Percentiles rank a stretch among this genome's conserved stretches.
Evolutionary conservation across 352 stramenopile genomes (phyloP).

Genomic region (Aphanomyces euteiches): DNA sequence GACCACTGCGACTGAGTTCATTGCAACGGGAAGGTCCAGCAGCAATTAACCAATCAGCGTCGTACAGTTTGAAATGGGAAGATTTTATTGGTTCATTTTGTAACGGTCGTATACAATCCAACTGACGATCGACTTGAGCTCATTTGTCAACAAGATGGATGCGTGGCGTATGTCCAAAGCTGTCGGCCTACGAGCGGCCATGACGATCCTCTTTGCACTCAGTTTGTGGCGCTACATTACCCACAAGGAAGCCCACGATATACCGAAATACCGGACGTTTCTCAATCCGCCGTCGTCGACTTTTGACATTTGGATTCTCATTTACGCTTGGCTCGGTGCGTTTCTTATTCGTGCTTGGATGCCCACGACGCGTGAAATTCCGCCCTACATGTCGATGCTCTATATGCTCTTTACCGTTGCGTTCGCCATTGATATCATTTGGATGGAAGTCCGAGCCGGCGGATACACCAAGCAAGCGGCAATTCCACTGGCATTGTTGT

Average conservation of each 20-base stretch:
- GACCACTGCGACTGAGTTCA: no score
- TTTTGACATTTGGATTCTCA: not conserved
- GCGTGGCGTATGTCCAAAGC: no score
- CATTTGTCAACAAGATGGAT: no score
- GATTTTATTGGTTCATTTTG: no score
- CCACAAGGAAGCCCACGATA: not conserved
- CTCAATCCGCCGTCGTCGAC: not conserved
- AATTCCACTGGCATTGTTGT: not conserved
- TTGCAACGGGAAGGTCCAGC: no score
- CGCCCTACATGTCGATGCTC: not conserved
- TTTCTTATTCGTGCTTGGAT: slow-evolving; percentile 1
- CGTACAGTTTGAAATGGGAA: no score
- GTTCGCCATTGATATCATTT: not conserved
- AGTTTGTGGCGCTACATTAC: not conserved
- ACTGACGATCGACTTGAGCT: no score
- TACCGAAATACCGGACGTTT: not conserved
- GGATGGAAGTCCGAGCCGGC: not conserved
- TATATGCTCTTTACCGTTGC: not conserved
- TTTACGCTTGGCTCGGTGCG: not conserved
- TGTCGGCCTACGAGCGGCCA: not conserved
- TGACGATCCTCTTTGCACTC: not conserved
- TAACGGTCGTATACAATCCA: no score
- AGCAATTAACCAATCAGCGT: no score
- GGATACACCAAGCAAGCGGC: not conserved
- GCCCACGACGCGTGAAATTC: not conserved